Evolutionary conservation across 345 rosid genomes (phyloP), one percentile per base, ranked within the genome.

Genomic region (Moricandia arvensis): DNA sequence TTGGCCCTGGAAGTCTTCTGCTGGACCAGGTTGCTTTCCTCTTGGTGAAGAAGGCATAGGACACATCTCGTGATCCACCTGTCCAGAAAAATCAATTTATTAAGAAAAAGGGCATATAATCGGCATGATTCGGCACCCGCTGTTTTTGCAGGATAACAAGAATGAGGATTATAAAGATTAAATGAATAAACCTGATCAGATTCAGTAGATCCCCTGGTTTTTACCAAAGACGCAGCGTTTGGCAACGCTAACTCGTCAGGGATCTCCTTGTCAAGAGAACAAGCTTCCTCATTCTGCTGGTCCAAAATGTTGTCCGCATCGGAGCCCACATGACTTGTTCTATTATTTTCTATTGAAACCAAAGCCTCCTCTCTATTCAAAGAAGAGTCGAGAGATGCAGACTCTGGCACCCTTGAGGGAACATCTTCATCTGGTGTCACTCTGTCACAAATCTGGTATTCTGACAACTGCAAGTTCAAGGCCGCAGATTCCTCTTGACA

Each of bases 61-160:
- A 68, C 54, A 64, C 24, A 71, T 58, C 53, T 77, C 70, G 54
- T 54, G 61, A 76, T 63, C 76, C 59, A 77, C 83, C 72, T 60
- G 74, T 67, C 67, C 68, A 71, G 71, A 80, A 59, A 72, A 66
- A 17, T 71, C 47, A 84, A 63, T 62, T 6, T 31, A 27, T 68
- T 80, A 63, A 71, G 64, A 12, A 59, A 73, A 79, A 69, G 0
- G 27, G 49, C 75, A 77, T 57, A 10, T 43, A 30, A 63, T 21
- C 3, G 13, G 64, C 58, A 35, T 9, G n/a, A 5, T 67, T 18
- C 8, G 12, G 64, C 58, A 26, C 26, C 18, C 4, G 7, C 18
- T 68, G 18, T 12, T 69, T 68, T 63, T 17, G 61, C 70, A 59
- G 57, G 51, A 75, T 31, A 69, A 43, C 31, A 47, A 74, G 81